Base-by-base conservation (phyloP, 805 yeast genomes). In the Candida orba region DNA sequence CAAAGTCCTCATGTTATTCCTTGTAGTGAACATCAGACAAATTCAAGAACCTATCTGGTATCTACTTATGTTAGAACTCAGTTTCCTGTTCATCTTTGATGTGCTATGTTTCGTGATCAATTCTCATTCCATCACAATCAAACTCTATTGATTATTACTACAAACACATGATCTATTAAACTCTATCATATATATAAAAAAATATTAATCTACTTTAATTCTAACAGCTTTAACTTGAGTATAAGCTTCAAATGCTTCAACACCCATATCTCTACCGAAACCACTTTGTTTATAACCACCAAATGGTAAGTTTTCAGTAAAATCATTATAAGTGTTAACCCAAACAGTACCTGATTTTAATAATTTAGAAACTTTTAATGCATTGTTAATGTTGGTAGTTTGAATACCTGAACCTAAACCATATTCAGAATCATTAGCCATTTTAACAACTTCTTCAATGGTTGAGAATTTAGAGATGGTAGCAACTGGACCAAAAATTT, bases 261-360 rank as follows among this genome's bases (percentile, higher is more conserved):
- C 65, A 65, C 91, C 91, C 89, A 84, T 81, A 71, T 84, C 91
- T 72, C 87, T 80, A 63, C 91, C 91, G 63, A 81, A 74, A 63
- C 91, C 91, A 50, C 86, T 79, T 67, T 80, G 81, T 59, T 80
- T 80, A 69, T 67, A 81, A 58, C 91, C 91, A 63, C 91, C 91
- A 60, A 83, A 83, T 66, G 91, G 90, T 61, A 81, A 83, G 61
- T 73, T 69, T 41, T 73, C 76, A 62, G 82, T 78, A 75, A 83
- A 81, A 62, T 81, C 88, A 59, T 83, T 83, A 67, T 81, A 82
- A 47, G 88, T 81, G 72, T 84, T 84, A 51, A 82, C 69, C 89
- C 90, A 83, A 50, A 83, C 77, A 34, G 88, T 79, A 67, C 91
- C 91, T 40, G 88, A 78, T 60, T 76, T 75, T 46, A 84, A 61